Conservation (phyloP, 129 eudicot species). For the Rutidosis leptorrhynchoides region DNA sequence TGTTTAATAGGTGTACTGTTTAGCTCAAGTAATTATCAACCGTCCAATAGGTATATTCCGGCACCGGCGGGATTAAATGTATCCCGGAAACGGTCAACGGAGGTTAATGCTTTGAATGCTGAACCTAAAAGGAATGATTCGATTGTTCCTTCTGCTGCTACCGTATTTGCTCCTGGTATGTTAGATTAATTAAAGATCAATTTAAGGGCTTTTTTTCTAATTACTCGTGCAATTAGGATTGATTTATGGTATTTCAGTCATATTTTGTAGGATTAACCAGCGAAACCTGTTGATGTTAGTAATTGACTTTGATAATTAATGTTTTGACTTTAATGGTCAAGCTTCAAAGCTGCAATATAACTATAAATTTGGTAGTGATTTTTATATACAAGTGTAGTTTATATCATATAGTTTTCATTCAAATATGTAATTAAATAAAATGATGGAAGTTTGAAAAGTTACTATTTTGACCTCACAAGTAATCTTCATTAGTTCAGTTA, state of each 20-base stretch:
- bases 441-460: not conserved
- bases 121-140: slow-evolving; percentile 73
- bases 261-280: not conserved
- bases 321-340: not conserved
- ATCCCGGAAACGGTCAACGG: slow-evolving; percentile 39
- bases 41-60: slow-evolving; percentile 43
- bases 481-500: not conserved
- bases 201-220: not conserved
- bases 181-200: not conserved
- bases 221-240: not conserved
- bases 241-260: not conserved
- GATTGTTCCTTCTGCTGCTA: slow-evolving; percentile 73
- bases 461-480: not conserved
- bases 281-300: not conserved
- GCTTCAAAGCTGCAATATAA: not conserved
- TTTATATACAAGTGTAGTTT: not conserved
- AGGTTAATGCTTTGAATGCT: slow-evolving; percentile 58
- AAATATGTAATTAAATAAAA: not conserved
- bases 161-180: slow-evolving; percentile 66
- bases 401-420: not conserved
- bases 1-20: slow-evolving; percentile 39
- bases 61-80: slow-evolving; percentile 35
- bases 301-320: not conserved
- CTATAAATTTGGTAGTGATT: too few relatives aligned
- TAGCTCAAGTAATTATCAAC: slow-evolving; percentile 51